phyloP scores from a whole-genome alignment of 2,329 filamentous ascomycete species.

The Gyromitra esculenta region DNA sequence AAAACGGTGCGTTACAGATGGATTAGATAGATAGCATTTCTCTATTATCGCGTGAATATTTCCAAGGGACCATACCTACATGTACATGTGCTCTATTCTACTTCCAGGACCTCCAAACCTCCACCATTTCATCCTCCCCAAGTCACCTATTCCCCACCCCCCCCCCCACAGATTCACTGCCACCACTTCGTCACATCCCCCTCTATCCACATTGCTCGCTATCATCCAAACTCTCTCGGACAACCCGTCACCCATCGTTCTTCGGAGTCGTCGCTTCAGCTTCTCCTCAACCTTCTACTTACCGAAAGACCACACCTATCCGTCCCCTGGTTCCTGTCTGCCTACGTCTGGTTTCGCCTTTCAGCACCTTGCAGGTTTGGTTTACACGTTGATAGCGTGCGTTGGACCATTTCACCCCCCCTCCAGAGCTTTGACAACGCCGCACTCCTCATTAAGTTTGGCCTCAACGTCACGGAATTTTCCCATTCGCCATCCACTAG shows the following conservation, averaged over 20 bases:
- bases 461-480: constrained; percentile 38
- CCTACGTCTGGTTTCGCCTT: constrained; percentile 46
- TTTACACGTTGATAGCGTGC: constrained; percentile 56
- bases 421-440: constrained; percentile 44
- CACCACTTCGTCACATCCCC: constrained; percentile 31
- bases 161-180: constrained; percentile 20
- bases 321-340: constrained; percentile 35
- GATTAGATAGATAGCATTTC: constrained; percentile 37
- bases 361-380: constrained; percentile 43
- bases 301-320: constrained; percentile 6
- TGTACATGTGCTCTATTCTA: not conserved
- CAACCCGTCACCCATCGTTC: constrained; percentile 16
- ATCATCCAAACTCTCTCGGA: constrained; percentile 23
- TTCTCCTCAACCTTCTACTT: constrained; percentile 20
- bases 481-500: constrained; percentile 33
- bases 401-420: constrained; percentile 50
- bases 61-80: not conserved
- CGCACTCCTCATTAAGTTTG: constrained; percentile 46
- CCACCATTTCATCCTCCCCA: constrained; percentile 27
- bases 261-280: constrained; percentile 23
- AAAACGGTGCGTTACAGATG: constrained; percentile 29
- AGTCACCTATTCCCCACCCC: constrained; percentile 6
- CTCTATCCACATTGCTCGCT: constrained; percentile 14
- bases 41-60: constrained; percentile 43
- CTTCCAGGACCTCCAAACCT: constrained; percentile 30